phyloP scores from a whole-genome alignment of 2,329 filamentous ascomycete genomes.

The Epichloe brachyelytri region DNA sequence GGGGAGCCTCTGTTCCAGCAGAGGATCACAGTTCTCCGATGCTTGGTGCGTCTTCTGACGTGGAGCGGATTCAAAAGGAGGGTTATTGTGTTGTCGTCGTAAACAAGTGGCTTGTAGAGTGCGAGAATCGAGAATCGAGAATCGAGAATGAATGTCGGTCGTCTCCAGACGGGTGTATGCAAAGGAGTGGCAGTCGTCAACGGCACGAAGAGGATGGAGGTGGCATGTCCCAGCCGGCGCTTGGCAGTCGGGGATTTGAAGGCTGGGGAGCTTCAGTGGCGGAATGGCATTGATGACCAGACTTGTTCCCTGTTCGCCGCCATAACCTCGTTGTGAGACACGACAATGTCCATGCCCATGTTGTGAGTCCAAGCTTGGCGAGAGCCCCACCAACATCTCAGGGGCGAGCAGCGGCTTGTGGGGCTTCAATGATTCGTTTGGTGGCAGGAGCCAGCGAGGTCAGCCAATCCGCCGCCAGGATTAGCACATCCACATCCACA shows the following conservation, averaged over 20 bases:
- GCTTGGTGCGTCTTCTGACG: background rate
- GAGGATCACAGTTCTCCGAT: background rate
- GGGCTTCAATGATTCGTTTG: background rate
- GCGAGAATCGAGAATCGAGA: background rate
- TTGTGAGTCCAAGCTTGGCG: no score
- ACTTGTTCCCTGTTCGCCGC: no score
- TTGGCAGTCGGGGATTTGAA: background rate
- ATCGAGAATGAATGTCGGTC: background rate
- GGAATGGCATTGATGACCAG: no score
- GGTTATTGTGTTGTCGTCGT: background rate
- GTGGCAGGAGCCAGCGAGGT: background rate
- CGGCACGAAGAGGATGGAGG: background rate
- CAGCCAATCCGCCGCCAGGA: no score
- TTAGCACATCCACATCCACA: no score
- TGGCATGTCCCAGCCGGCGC: background rate
- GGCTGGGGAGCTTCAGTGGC: no score
- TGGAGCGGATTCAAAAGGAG: background rate
- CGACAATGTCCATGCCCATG: no score
- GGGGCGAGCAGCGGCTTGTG: background rate
- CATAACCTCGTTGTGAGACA: no score
- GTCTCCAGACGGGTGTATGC: background rate
- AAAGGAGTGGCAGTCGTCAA: constrained; percentile 5
- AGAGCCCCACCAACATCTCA: background rate
- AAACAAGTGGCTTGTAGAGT: background rate
- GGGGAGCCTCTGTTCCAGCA: background rate